Percentiles rank a stretch among this genome's conserved stretches.
Conservation (phyloP, 371 early-diverging fungal species). For the Mortierella sp. region DNA sequence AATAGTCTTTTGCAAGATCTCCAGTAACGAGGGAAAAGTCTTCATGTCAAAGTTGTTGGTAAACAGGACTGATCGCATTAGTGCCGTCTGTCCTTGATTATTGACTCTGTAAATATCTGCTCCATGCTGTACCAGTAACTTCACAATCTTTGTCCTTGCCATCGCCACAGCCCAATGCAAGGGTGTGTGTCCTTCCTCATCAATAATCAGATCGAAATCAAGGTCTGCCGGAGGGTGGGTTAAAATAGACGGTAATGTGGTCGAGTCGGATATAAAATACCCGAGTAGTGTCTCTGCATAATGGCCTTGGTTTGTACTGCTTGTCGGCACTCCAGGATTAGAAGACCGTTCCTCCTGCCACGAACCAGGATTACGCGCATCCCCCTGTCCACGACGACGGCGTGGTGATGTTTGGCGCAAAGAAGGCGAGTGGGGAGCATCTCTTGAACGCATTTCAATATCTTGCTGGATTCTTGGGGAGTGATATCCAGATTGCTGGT, state of each 20-base stretch:
- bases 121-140: slow-evolving; percentile 79
- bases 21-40: slow-evolving; percentile 83
- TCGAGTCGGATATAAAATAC: slow-evolving; percentile 72
- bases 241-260: slow-evolving; percentile 65
- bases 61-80: slow-evolving; percentile 91
- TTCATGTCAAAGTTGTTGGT: slow-evolving; percentile 90
- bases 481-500: slow-evolving; percentile 21
- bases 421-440: slow-evolving; percentile 21
- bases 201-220: slow-evolving; percentile 89
- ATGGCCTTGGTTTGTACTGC: slow-evolving; percentile 25
- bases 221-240: slow-evolving; percentile 66
- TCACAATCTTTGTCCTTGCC: slow-evolving; percentile 82
- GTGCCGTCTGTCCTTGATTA: slow-evolving; percentile 88
- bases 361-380: neutral
- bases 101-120: slow-evolving; percentile 84
- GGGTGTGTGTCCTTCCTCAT: slow-evolving; percentile 94
- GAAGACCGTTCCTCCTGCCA: slow-evolving; percentile 22
- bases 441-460: slow-evolving; percentile 36
- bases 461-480: slow-evolving; percentile 26
- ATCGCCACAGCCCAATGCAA: slow-evolving; percentile 98
- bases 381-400: slow-evolving; percentile 18
- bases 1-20: slow-evolving; percentile 81
- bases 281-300: slow-evolving; percentile 62
- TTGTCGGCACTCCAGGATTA: neutral
- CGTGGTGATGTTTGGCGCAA: slow-evolving; percentile 22